Evolutionary conservation across 805 yeast species (phyloP).

Genomic region (Grigorovia yakushimaensis): DNA sequence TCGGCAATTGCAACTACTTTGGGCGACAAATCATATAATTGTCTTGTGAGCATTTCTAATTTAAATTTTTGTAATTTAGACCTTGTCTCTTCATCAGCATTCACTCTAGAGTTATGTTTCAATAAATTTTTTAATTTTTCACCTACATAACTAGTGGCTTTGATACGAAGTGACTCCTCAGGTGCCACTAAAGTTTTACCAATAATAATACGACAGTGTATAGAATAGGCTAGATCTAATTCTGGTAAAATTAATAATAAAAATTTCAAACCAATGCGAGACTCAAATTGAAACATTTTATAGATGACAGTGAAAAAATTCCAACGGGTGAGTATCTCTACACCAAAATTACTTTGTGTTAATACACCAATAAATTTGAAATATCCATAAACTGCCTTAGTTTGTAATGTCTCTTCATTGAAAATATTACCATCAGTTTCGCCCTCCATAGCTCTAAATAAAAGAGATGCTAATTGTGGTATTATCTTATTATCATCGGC

Average conservation of each 20-base stretch:
- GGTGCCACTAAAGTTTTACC: slow-evolving; percentile 54
- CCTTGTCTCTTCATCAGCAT: slow-evolving; percentile 1
- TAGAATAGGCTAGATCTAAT: slow-evolving; percentile 48
- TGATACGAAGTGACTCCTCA: slow-evolving; percentile 40
- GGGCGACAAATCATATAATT: slow-evolving; percentile 42
- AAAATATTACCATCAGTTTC: slow-evolving; percentile 55
- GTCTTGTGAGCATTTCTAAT: slow-evolving; percentile 4
- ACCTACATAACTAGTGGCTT: slow-evolving; percentile 47
- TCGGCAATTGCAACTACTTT: slow-evolving; percentile 50
- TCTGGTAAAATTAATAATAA: slow-evolving; percentile 48
- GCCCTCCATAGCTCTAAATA: slow-evolving; percentile 37
- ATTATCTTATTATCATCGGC: slow-evolving; percentile 60
- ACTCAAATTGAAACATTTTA: slow-evolving; percentile 50
- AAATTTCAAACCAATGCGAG: slow-evolving; percentile 43
- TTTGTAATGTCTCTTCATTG: slow-evolving; percentile 45
- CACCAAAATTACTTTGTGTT: slow-evolving; percentile 50
- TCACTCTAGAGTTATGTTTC: background rate
- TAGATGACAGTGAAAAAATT: slow-evolving; percentile 73
- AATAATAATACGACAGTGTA: slow-evolving; percentile 60
- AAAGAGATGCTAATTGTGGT: slow-evolving; percentile 81
- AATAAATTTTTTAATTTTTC: slow-evolving; percentile 14
- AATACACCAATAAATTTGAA: slow-evolving; percentile 69
- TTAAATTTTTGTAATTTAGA: slow-evolving; percentile 5
- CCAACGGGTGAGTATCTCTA: slow-evolving; percentile 67
- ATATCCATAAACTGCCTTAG: slow-evolving; percentile 67